Evolutionary conservation across 78 protist genomes (phyloP).

Genomic region (Cavenderia fasciculata): DNA sequence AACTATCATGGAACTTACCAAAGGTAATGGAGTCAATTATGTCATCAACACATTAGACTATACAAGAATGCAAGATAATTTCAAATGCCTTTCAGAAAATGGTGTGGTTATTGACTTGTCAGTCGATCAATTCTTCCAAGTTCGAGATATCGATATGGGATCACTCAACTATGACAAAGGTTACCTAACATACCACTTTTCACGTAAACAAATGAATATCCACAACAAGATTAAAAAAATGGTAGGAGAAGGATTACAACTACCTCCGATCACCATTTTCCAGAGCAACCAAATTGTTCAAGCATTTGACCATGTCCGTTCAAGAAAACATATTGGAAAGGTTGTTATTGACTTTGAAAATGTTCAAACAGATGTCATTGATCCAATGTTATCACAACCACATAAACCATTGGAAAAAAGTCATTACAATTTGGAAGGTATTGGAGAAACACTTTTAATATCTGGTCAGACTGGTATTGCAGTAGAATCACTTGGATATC

Average conservation of each 20-base stretch:
- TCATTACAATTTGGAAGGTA: neutral
- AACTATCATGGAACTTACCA: neutral
- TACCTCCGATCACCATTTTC: neutral
- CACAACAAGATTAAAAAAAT: neutral
- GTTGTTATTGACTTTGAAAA: neutral
- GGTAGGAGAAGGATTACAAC: neutral
- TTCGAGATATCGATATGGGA: neutral
- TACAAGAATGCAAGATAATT: conserved; percentile 1
- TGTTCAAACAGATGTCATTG: neutral
- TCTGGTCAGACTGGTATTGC: conserved; percentile 65
- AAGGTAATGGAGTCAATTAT: neutral
- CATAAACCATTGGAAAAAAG: neutral
- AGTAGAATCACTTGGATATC: neutral
- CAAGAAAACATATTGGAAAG: neutral
- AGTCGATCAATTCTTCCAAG: neutral
- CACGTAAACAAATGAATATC: neutral
- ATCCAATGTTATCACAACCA: neutral
- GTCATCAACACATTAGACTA: neutral
- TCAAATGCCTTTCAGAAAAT: neutral
- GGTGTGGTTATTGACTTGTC: conserved; percentile 54
- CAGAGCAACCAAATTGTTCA: neutral
- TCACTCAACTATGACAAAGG: neutral
- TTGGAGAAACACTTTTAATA: neutral
- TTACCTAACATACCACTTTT: neutral
- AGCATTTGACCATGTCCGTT: neutral